Base-by-base conservation (phyloP, 1,139 yeast species). In the Williopsis jadinii region DNA sequence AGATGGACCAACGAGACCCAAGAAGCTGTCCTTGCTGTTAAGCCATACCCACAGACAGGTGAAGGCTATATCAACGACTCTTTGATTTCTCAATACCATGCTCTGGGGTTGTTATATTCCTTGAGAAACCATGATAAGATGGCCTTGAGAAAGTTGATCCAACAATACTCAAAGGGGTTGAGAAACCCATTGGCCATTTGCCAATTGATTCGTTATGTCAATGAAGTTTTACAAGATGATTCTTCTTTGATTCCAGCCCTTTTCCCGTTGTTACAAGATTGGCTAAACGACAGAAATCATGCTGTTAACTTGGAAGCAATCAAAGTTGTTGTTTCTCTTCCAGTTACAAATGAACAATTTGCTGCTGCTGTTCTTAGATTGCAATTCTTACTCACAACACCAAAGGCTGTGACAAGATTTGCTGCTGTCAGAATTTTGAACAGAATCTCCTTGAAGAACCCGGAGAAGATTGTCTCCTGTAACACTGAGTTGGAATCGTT, bases 271-370 rank as follows among this genome's bases (percentile, higher is more conserved):
- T 74, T 90, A 55, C 71, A 76, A 38, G 74, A 73, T 38, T 85
- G 87, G 77, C 71, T 87, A 56, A 76, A 80, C 53, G 86, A 86
- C 67, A 85, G 85, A 66, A 75, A 84, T 41, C 97, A 90, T 59
- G 80, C 87, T 77, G 96, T 92, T 47, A 90, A 83, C 62, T 72
- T 92, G 53, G 98, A 92, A 65, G 94, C 95, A n/a, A 84, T 95
- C 45, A 90, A 87, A 67, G 72, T 86, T 29, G 77, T 92, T 51
- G 73, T 90, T 43, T 66, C 70, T 37, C 69, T 85, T 55, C 79
- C 77, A 42, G 73, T 84, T 34, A 66, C 75, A 34, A 77, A 78
- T 42, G 83, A 76, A 39, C 84, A 86, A 54, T 78, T 74, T 42
- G 74, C 77, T 48, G 62, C 63, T 32, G 90, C 95, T 11, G 74